phyloP scores from a whole-genome alignment of 495 filamentous ascomycete genomes.

The Evansstolkia leycettana region DNA sequence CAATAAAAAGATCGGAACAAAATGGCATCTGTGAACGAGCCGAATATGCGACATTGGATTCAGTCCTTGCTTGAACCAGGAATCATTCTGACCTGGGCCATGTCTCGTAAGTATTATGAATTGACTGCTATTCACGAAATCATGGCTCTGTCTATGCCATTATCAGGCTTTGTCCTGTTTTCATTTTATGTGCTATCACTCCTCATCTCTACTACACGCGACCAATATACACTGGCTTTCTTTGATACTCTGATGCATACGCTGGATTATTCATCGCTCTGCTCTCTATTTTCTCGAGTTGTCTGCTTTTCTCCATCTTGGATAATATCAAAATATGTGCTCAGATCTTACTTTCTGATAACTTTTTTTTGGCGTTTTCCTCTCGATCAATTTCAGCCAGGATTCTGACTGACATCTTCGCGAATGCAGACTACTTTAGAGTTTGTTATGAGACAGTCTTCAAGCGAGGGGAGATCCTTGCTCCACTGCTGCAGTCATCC shows the following conservation, averaged over 20 bases:
- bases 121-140: neutral
- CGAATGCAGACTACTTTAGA: neutral
- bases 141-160: too few relatives aligned
- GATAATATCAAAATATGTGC: too few relatives aligned
- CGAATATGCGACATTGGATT: conserved; percentile 8
- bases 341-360: neutral
- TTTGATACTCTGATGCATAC: too few relatives aligned
- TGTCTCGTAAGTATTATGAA: conserved; percentile 18
- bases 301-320: too few relatives aligned
- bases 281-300: too few relatives aligned
- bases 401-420: neutral
- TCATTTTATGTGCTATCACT: neutral
- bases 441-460: conserved; percentile 9
- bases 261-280: too few relatives aligned
- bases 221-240: too few relatives aligned
- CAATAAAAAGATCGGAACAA: too few relatives aligned
- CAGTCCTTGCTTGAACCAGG: conserved; percentile 17
- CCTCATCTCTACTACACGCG: too few relatives aligned
- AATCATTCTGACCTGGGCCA: conserved; percentile 16
- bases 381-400: too few relatives aligned
- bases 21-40: too few relatives aligned
- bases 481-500: conserved; percentile 19
- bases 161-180: neutral
- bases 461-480: conserved; percentile 22
- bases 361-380: too few relatives aligned